These are phyloP conservation scores for Glebionis coronaria DNA, from an alignment of 129 eudicot genomes.

Conservation along the genomic window DNA sequence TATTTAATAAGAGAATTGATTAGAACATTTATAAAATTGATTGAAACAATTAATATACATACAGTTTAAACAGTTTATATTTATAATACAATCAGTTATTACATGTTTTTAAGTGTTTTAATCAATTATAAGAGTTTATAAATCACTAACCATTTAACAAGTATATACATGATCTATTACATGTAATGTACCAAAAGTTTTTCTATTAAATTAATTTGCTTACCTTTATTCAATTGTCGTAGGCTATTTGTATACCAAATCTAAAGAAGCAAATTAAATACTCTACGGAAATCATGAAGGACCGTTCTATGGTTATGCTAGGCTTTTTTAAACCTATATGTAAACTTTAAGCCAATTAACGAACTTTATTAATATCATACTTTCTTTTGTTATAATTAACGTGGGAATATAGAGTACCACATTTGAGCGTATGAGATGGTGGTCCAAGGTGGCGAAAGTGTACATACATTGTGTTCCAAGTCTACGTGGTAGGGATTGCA, in stretches of 20 bases:
- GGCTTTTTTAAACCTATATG: background rate
- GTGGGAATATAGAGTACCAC: background rate
- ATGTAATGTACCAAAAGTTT: too few relatives aligned
- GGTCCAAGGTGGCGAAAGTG: constrained; percentile 32
- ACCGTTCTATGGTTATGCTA: background rate
- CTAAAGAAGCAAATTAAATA: background rate
- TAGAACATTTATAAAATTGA: too few relatives aligned
- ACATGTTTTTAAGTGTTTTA: too few relatives aligned
- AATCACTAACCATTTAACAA: too few relatives aligned
- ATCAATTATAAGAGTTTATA: too few relatives aligned
- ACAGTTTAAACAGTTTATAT: too few relatives aligned
- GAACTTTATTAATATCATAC: background rate
- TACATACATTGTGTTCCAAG: constrained; percentile 8
- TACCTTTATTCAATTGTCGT: too few relatives aligned
- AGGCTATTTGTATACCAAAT: background rate
- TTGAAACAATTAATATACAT: too few relatives aligned
- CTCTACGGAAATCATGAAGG: background rate
- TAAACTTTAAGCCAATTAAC: background rate
- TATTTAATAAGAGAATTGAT: too few relatives aligned
- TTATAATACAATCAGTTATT: too few relatives aligned
- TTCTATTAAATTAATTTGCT: too few relatives aligned
- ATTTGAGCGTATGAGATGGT: constrained; percentile 19
- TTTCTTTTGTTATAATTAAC: background rate
- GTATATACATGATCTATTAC: too few relatives aligned
- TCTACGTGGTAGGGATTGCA: constrained; percentile 32